These are phyloP conservation scores for Notholithocarpus densiflorus DNA, from an alignment of 306 rosid species.

Conservation along the genomic window DNA sequence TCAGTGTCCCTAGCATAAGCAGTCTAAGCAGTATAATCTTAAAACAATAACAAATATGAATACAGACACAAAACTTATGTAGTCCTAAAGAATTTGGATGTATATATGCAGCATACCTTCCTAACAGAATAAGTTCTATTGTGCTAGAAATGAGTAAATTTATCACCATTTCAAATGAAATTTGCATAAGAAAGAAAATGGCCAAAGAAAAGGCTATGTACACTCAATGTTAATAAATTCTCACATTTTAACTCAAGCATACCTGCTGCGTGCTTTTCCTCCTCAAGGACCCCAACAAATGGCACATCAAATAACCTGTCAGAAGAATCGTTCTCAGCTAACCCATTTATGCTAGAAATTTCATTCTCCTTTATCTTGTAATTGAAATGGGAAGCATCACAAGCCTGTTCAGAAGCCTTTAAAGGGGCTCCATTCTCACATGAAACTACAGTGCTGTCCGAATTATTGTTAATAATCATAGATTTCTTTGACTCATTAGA, in stretches of 20 bases:
- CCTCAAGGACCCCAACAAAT: conserved; percentile 44
- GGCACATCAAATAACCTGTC: conserved; percentile 60
- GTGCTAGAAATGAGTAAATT: background rate
- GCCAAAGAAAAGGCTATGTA: background rate
- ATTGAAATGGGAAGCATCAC: conserved; percentile 38
- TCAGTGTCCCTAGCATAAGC: background rate
- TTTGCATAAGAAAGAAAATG: background rate
- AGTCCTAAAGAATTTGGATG: background rate
- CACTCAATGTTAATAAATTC: background rate
- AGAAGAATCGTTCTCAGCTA: conserved; percentile 48
- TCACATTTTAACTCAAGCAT: conserved; percentile 12
- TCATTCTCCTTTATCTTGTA: conserved; percentile 48
- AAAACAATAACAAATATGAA: background rate
- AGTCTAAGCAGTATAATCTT: background rate
- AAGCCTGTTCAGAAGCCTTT: conserved; percentile 47
- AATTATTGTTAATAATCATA: conserved; percentile 22
- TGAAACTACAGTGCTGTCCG: conserved; percentile 43
- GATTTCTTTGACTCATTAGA: conserved; percentile 53
- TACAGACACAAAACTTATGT: background rate
- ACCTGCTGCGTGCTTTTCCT: conserved; percentile 66
- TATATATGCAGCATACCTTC: background rate
- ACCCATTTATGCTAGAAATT: conserved; percentile 36
- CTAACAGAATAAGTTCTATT: conserved; percentile 10
- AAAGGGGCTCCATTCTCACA: conserved; percentile 57
- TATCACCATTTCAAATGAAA: background rate